Base-by-base conservation (phyloP, 2,329 filamentous ascomycete species). In the Aspergillus thermomutatus region DNA sequence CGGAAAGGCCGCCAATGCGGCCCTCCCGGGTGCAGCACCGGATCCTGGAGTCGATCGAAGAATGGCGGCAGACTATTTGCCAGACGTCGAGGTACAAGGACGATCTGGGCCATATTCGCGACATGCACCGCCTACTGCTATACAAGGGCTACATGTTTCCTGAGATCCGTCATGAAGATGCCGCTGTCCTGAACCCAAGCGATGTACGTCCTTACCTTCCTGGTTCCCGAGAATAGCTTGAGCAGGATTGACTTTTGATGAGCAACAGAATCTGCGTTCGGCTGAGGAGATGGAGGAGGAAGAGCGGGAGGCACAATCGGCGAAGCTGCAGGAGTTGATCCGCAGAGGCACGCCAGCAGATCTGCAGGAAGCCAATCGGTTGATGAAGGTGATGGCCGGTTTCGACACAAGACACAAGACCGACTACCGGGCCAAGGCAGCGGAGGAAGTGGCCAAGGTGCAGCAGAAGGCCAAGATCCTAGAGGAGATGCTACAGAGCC, bases 351-450 rank as follows among this genome's bases (percentile, higher is more conserved):
- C 90, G 4, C 94, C 94, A 26, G 89, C 95, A 62, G 94, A 99
- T 73, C 79, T 99, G 57, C 93, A 97, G 73, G 94, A 99, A 79
- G 94, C 94, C 53, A 99, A 97, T 72, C 88, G 91, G 66, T 82
- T 99, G 53, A 99, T 99, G 94, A 99, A 99, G 77, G 84, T 99
- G 64, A 97, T 99, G 94, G 94, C 94, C 53, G 94, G 94, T 60
- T 99, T 90, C 75, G 94, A 99, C 73, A 97, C 91, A 57, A 83
- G 92, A 65, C 89, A 91, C 72, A 97, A 97, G 79, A 97, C 94
- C 1, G 93, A 99, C 77, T 99, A 97, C 76, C 88, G 94, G 62
- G 94, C 94, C 61, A 99, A 99, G 77, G 94, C 94, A 1, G 94
- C 94, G 9, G 92, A 97, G 72, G 94, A 99, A 61, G 91, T 99